Conservation (phyloP, 768 basidiomycete species). For the Mycena indigotica region DNA sequence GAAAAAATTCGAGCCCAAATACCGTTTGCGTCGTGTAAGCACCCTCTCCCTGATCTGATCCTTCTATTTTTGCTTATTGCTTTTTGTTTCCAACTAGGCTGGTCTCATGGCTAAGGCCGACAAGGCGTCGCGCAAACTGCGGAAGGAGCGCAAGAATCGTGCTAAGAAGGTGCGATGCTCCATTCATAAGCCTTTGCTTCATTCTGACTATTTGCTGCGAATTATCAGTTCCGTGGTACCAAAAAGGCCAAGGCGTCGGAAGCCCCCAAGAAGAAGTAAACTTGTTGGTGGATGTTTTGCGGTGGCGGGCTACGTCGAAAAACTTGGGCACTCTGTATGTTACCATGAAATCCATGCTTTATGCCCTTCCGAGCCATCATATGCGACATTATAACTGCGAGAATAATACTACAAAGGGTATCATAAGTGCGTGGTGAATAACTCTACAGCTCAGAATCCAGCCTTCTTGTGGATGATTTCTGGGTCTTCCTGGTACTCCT, state of each 20-base stretch:
- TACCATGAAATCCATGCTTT: conserved; percentile 43
- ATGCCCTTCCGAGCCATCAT: conserved; percentile 34
- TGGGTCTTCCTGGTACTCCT: conserved; percentile 99
- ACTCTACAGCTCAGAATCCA: conserved; percentile 58
- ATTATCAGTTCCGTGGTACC: conserved; percentile 86
- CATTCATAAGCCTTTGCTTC: conserved; percentile 18
- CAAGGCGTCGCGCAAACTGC: conserved; percentile 92
- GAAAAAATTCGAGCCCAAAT: conserved; percentile 96
- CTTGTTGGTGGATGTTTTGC: conserved; percentile 17
- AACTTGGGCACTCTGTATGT: conserved; percentile 33
- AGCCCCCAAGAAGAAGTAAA: conserved; percentile 90
- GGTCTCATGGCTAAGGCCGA: conserved; percentile 78
- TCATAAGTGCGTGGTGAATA: conserved; percentile 28
- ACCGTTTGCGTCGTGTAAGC: conserved; percentile 92
- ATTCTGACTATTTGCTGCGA: neutral
- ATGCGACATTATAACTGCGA: conserved; percentile 30
- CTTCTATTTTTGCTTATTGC: conserved; percentile 6
- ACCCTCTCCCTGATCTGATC: neutral
- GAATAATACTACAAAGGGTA: conserved; percentile 33
- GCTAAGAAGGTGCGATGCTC: conserved; percentile 81
- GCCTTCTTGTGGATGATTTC: conserved; percentile 97
- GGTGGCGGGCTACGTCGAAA: conserved; percentile 32
- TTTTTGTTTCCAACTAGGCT: conserved; percentile 57
- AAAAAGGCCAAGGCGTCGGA: conserved; percentile 94
- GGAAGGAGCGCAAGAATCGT: conserved; percentile 99